Evolutionary conservation across 495 filamentous ascomycete species (phyloP), one percentile per base, ranked within the genome.

Genomic region (Cenococcum geophilum): DNA sequence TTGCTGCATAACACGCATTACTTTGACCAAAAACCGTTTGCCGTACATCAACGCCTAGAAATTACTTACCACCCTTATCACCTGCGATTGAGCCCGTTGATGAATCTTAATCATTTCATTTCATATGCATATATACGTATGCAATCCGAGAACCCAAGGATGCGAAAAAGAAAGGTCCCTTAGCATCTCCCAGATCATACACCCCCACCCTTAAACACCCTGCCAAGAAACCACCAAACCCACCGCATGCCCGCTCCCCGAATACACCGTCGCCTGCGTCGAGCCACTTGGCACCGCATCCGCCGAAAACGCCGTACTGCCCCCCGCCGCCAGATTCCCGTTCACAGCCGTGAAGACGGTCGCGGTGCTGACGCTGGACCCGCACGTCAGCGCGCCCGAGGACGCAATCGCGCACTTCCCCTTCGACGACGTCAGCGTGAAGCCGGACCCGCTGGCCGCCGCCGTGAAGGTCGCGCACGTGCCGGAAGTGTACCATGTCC

Each of bases 381-480:
- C 66, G 40, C 73, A 75, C 4, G 58, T 64, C 11, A 75, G 56
- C 14, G 57, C 68, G 12, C 71, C 71, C 34, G 60, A 62, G 5
- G 72, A 59, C n/a, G n/a, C n/a, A 43, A 68, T 58, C 32, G 50
- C 71, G 43, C 73, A 75, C 18, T 60, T 58, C 35, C 73, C 73
- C 60, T 71, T 73, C n/a, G 62, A 64, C 20, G 68, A 69, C 5
- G 49, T 48, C 5, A 75, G 63, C n/a, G 70, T 71, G 59, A 73
- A 73, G 11, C 66, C 62, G 1, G 49, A 55, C 1, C 63, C 66
- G 32, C 59, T 49, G 2, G 51, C 27, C 25, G 66, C 45, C 20
- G 82, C 78, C 4, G 78, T 83, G 73, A 84, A 89, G 8, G 82
- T 86, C 5, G 87, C 87, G 68, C 86, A 89, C 1, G 86, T 86